Evolutionary conservation across 2,329 filamentous ascomycete genomes (phyloP).

Genomic region (Cladosporium velox): DNA sequence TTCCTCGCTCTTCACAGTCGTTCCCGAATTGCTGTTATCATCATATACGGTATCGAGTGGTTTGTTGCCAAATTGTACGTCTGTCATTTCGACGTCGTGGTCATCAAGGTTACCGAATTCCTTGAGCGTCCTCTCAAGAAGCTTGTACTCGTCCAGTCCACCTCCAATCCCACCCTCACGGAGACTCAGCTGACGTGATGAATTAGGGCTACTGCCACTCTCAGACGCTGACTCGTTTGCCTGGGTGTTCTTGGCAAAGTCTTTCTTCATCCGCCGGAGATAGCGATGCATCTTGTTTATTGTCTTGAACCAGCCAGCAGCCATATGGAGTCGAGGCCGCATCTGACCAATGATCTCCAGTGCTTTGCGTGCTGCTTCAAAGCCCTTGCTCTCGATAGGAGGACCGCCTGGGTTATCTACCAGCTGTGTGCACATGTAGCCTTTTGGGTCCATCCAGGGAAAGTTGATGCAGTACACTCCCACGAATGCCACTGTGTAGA

Average conservation of each 20-base stretch:
- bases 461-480: constrained; percentile 68
- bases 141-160: constrained; percentile 58
- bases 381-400: constrained; percentile 32
- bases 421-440: constrained; percentile 50
- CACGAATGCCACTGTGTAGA: constrained; percentile 67
- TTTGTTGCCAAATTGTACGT: constrained; percentile 23
- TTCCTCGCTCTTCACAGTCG: constrained; percentile 39
- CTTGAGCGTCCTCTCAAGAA: constrained; percentile 40
- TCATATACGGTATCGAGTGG: constrained; percentile 33
- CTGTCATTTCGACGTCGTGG: constrained; percentile 41
- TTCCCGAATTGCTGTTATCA: constrained; percentile 32
- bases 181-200: constrained; percentile 44
- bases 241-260: constrained; percentile 45
- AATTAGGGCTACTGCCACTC: constrained; percentile 31
- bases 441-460: constrained; percentile 65
- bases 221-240: constrained; percentile 34
- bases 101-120: constrained; percentile 41
- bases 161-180: constrained; percentile 50
- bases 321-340: constrained; percentile 57
- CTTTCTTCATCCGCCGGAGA: constrained; percentile 54
- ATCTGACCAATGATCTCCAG: constrained; percentile 56
- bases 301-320: constrained; percentile 56
- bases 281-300: constrained; percentile 57
- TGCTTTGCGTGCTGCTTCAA: constrained; percentile 52
- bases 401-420: not conserved